Conservation (phyloP, 805 yeast species). For the Candida sphagnicola region DNA sequence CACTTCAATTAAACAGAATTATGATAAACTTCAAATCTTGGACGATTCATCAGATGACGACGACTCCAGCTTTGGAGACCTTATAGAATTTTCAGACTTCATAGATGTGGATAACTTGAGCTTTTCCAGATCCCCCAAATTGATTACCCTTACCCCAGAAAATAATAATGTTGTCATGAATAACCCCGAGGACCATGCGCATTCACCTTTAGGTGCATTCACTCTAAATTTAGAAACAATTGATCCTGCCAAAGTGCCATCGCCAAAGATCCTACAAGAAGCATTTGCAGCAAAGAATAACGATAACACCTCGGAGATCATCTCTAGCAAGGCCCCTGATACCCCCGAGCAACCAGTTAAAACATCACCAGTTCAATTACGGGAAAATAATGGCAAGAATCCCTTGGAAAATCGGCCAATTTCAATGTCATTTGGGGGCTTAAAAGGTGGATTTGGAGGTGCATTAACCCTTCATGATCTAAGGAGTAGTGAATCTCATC, state of each 20-base stretch:
- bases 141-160: neutral
- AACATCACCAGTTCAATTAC: neutral
- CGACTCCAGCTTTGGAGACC: slow-evolving; percentile 14
- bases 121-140: slow-evolving; percentile 22
- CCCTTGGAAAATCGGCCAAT: slow-evolving; percentile 31
- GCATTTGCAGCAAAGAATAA: neutral
- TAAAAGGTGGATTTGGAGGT: slow-evolving; percentile 51
- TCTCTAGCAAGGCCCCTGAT: too few species aligned
- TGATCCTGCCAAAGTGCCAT: slow-evolving; percentile 5
- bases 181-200: too few species aligned
- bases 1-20: slow-evolving; percentile 7
- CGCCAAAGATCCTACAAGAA: neutral
- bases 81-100: slow-evolving; percentile 40
- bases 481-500: slow-evolving; percentile 36
- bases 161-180: neutral
- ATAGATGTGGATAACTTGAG: slow-evolving; percentile 36
- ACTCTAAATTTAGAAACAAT: slow-evolving; percentile 9
- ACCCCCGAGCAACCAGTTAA: neutral
- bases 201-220: slow-evolving; percentile 3
- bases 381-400: slow-evolving; percentile 8
- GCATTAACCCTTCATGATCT: slow-evolving; percentile 22
- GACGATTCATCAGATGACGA: slow-evolving; percentile 3
- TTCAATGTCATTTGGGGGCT: slow-evolving; percentile 58
- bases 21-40: neutral
- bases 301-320: too few species aligned